Conservation (phyloP, 2,329 filamentous ascomycete genomes). For the Endoconidiophora laricicola region DNA sequence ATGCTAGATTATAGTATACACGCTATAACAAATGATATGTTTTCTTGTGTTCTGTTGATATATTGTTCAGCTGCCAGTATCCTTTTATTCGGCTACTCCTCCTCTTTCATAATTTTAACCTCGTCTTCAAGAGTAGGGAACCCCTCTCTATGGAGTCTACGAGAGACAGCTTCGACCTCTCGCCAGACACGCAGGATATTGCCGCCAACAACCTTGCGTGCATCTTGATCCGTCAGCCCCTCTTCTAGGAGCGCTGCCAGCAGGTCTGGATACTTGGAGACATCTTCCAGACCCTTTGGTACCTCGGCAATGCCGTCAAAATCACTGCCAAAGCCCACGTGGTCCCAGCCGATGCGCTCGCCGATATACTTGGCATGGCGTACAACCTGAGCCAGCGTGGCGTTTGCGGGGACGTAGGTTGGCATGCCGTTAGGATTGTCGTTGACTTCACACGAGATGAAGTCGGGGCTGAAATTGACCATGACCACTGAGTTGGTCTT, state of each 20-base stretch:
- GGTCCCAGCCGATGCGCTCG: constrained; percentile 64
- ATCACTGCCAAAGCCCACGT: constrained; percentile 79
- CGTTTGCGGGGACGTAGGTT: constrained; percentile 46
- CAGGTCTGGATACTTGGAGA: constrained; percentile 65
- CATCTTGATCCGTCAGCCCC: constrained; percentile 60
- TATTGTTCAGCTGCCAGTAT: no score
- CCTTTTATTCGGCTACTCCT: background rate
- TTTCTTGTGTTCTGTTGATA: background rate
- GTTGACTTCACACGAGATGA: constrained; percentile 56
- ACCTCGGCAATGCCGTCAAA: constrained; percentile 61
- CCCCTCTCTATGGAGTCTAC: constrained; percentile 42
- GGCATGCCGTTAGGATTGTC: constrained; percentile 48
- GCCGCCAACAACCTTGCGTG: constrained; percentile 56
- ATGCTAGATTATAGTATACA: background rate
- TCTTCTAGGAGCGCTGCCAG: constrained; percentile 57
- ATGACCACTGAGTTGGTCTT: constrained; percentile 62
- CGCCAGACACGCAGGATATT: constrained; percentile 77
- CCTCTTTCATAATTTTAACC: background rate
- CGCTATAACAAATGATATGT: background rate
- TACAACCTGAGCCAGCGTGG: constrained; percentile 61
- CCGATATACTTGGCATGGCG: constrained; percentile 74
- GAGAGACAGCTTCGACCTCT: constrained; percentile 57
- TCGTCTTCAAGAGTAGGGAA: constrained; percentile 36
- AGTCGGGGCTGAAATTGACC: constrained; percentile 76
- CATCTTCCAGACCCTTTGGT: constrained; percentile 66